Evolutionary conservation across 1,284 basidiomycete genomes (phyloP).

Genomic region (Fomitopsis pinicola): DNA sequence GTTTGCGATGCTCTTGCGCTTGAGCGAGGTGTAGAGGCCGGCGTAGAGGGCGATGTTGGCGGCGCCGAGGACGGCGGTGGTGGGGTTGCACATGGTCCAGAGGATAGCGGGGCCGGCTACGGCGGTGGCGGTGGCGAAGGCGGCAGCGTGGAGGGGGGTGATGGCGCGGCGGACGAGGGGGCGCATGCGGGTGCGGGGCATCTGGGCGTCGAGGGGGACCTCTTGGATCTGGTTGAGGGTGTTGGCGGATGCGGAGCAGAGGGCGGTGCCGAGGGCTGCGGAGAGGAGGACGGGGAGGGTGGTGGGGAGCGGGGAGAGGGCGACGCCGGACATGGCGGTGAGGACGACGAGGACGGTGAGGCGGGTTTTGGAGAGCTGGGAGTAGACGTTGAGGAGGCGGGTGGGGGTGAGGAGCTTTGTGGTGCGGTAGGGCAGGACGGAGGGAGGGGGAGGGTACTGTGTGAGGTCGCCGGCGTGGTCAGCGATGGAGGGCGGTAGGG

Average conservation of each 20-base stretch:
- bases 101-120: conserved; percentile 76
- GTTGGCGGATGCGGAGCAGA: conserved; percentile 94
- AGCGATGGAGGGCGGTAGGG: conserved; percentile 6
- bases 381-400: conserved; percentile 67
- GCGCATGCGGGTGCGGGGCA: conserved; percentile 85
- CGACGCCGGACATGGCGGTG: conserved; percentile 91
- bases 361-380: conserved; percentile 83
- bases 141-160: conserved; percentile 79
- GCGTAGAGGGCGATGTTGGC: conserved; percentile 90
- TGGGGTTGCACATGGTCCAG: conserved; percentile 84
- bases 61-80: conserved; percentile 81
- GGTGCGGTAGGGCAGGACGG: conserved; percentile 19
- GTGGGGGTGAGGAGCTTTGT: conserved; percentile 43
- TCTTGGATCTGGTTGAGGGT: conserved; percentile 95
- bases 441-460: conserved; percentile 9
- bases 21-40: conserved; percentile 91
- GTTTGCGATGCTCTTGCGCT: conserved; percentile 85
- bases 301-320: conserved; percentile 84
- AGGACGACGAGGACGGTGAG: conserved; percentile 89
- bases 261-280: conserved; percentile 84
- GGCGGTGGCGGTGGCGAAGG: conserved; percentile 76
- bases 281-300: conserved; percentile 82
- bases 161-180: conserved; percentile 87
- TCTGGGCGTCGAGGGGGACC: conserved; percentile 95
- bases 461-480: conserved; percentile 6